A percentile compares a stretch with the other conserved stretches of the same genome.
Evolutionary conservation across 2,329 filamentous ascomycete genomes (phyloP).

Genomic region (Bisporella sp.): DNA sequence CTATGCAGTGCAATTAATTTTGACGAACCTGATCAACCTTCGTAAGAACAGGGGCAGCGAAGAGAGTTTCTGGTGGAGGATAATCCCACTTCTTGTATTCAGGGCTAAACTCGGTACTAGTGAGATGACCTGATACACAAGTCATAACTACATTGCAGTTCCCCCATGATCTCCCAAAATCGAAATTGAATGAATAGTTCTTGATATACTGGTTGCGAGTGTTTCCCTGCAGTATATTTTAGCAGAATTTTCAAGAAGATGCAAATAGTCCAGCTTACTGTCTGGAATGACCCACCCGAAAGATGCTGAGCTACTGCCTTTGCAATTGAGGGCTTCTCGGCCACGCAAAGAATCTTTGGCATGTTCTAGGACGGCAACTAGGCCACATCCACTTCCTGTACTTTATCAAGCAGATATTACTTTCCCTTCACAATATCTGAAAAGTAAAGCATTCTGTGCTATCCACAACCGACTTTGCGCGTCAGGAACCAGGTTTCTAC

Average conservation of each 20-base stretch:
- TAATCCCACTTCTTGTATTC: slow-evolving; percentile 69
- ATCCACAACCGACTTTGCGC: slow-evolving; percentile 2
- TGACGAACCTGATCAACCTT: slow-evolving; percentile 56
- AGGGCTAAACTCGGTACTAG: slow-evolving; percentile 66
- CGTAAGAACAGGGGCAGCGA: slow-evolving; percentile 69
- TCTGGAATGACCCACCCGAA: slow-evolving; percentile 65
- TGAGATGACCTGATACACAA: slow-evolving; percentile 83
- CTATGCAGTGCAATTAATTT: neutral
- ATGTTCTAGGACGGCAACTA: slow-evolving; percentile 6
- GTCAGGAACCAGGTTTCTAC: neutral
- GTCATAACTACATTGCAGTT: slow-evolving; percentile 87
- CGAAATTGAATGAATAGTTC: slow-evolving; percentile 88
- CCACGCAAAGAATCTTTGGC: slow-evolving; percentile 63
- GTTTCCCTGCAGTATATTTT: slow-evolving; percentile 13
- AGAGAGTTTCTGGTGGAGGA: slow-evolving; percentile 72
- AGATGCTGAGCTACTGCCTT: slow-evolving; percentile 90
- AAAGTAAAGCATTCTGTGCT: too few relatives aligned
- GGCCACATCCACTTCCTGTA: too few relatives aligned
- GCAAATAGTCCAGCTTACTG: slow-evolving; percentile 44
- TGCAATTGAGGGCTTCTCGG: slow-evolving; percentile 89
- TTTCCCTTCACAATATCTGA: too few relatives aligned
- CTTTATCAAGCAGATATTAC: too few relatives aligned
- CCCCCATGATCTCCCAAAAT: slow-evolving; percentile 77
- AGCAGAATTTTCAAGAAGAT: slow-evolving; percentile 1
- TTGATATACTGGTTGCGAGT: slow-evolving; percentile 63